Evolutionary conservation across 306 rosid species (phyloP), one percentile per base, ranked within the genome.

Genomic region (Quercus wislizeni): DNA sequence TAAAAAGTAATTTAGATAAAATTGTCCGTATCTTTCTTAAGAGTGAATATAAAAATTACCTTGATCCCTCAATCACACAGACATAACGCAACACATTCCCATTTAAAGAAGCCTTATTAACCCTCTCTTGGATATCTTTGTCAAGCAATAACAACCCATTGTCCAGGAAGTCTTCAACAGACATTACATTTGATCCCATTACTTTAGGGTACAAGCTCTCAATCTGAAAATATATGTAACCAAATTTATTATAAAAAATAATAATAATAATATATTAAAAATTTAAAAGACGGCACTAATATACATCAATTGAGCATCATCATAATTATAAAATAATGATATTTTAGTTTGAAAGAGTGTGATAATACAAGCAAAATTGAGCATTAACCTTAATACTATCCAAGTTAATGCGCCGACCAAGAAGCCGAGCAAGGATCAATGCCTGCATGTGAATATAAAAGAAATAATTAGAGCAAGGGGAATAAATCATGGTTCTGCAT

Each of bases 141-240:
- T 94, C 95, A 27, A 92, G 91, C 74, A 79, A 59, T 58, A 55
- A 69, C 72, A 92, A 79, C 80, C 97, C 98, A 69, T 25, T 68
- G 79, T 61, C 73, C 82, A 94, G 74, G 83, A 94, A 94, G 76
- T 91, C 90, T 70, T 92, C 90, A 33, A 85, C 82, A 19, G 90
- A 83, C 97, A 94, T 91, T 74, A 86, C 85, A 84, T 73, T 75
- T 5, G 95, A 86, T 74, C 89, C 95, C 99, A 94, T 90, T 87
- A 90, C 97, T 86, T 88, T 81, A 9, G 97, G 95, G 84, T 90
- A 94, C 92, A 94, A 89, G 89, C 99, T 92, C 83, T 91, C 95
- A 18, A 94, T 86, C 99, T 94, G 84, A 56, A 80, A 86, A 77
- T 38, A 49, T 69, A 80, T 17, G 64, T 28, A 9, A 35, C 54